Evolutionary conservation across 352 stramenopile species (phyloP).

Genomic region (Pythium guiyangense): DNA sequence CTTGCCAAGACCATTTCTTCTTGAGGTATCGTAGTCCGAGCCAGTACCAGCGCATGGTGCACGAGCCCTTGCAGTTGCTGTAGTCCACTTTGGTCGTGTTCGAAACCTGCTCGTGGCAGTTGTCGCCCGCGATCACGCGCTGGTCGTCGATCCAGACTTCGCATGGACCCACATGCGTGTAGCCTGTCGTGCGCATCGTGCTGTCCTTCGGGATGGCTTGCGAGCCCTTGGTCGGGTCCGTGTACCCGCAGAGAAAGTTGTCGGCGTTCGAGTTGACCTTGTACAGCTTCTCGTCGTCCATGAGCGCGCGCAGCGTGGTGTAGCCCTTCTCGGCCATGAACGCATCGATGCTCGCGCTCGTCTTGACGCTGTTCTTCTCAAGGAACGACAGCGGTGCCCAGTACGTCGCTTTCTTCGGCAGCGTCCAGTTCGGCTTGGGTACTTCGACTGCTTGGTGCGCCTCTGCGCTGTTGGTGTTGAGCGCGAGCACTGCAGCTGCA

Average conservation of each 20-base stretch:
- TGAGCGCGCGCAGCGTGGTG: conserved; percentile 16
- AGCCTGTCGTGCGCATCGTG: conserved; percentile 41
- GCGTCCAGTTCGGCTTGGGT: conserved; percentile 13
- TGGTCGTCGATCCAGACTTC: conserved; percentile 55
- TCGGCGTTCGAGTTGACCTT: conserved; percentile 13
- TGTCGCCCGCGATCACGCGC: conserved; percentile 30
- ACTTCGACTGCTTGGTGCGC: conserved; percentile 14
- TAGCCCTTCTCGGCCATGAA: conserved; percentile 15
- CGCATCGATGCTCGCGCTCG: conserved; percentile 10
- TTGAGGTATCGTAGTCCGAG: conserved; percentile 47
- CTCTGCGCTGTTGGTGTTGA: background rate
- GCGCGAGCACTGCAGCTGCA: conserved; percentile 1
- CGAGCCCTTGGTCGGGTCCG: conserved; percentile 9
- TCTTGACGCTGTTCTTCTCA: conserved; percentile 24
- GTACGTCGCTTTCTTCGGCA: conserved; percentile 15
- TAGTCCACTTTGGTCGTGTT: conserved; percentile 37
- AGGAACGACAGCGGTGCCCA: conserved; percentile 23
- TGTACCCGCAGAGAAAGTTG: conserved; percentile 16
- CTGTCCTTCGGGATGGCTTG: conserved; percentile 14
- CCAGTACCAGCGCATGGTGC: conserved; percentile 51
- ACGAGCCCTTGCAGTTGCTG: conserved; percentile 33
- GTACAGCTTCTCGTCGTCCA: conserved; percentile 17
- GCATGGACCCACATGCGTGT: conserved; percentile 54
- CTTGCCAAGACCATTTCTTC: conserved; percentile 51
- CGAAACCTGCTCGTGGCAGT: conserved; percentile 30